Percentiles rank a stretch among this genome's conserved stretches.
These are phyloP conservation scores for Exsudoporus frostii DNA, from an alignment of 768 basidiomycete species.

Conservation along the genomic window DNA sequence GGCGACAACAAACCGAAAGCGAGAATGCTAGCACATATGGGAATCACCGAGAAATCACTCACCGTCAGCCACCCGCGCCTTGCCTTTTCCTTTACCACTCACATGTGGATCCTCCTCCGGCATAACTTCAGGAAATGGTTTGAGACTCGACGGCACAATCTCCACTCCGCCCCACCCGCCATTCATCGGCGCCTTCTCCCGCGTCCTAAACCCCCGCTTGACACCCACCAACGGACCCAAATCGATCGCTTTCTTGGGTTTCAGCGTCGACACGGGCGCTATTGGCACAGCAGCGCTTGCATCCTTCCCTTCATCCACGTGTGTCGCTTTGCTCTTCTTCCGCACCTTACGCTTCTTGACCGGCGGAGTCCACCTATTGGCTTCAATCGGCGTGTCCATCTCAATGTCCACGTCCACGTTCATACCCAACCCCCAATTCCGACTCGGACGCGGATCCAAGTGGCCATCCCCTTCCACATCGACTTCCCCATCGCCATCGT, in stretches of 20 bases:
- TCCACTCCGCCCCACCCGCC: constrained; percentile 67
- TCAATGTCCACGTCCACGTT: constrained; percentile 25
- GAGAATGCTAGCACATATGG: background rate
- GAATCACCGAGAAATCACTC: constrained; percentile 9
- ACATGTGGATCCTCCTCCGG: constrained; percentile 5
- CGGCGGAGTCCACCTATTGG: constrained; percentile 1
- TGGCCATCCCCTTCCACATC: constrained; percentile 27
- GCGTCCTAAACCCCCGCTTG: constrained; percentile 59
- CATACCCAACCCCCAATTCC: constrained; percentile 23
- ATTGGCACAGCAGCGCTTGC: background rate
- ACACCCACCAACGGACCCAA: constrained; percentile 63
- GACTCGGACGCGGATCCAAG: background rate
- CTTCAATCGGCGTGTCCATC: constrained; percentile 9
- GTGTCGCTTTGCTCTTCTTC: constrained; percentile 12
- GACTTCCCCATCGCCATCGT: constrained; percentile 15
- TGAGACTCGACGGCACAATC: constrained; percentile 39
- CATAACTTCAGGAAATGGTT: constrained; percentile 13
- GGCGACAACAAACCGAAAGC: background rate
- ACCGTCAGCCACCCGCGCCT: constrained; percentile 19
- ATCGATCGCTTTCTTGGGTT: constrained; percentile 32
- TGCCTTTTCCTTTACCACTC: constrained; percentile 19
- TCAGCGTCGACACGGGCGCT: background rate
- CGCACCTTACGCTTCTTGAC: constrained; percentile 21
- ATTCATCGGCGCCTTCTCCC: constrained; percentile 51
- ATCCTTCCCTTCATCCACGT: background rate